Evolutionary conservation across 1,284 basidiomycete genomes (phyloP), one percentile per base, ranked within the genome.

Genomic region (Sanghuangporus weigelae): DNA sequence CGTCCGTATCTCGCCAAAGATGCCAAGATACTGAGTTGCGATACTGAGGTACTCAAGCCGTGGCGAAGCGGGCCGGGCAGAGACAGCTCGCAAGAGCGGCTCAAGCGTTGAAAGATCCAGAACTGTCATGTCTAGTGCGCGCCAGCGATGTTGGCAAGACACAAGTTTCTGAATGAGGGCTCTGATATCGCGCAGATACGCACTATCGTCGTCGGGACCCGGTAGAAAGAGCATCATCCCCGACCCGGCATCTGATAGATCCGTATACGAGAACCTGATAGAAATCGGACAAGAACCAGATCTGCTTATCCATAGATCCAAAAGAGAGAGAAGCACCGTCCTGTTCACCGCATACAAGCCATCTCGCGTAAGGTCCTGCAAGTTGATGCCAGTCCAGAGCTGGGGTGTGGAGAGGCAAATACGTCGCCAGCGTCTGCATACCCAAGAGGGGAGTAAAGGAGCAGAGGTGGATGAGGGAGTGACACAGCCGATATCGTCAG

Each of bases 401-500:
- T 59, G 42, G 21, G 62, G 62, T 16, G 55, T 58, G 31, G 55
- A 38, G 16, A 63, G 46, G 39, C 42, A 48, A 1, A 63, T 38
- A 2, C 39, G 8, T 8, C 57, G 57, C 62, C 62, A 63, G 40
- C 35, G 55, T 21, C 49, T 39, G 40, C 62, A 63, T 10, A 63
- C 56, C 46, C 49, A 36, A 42, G 61, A 38, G 31, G 57, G 61
- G 19, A 49, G 14, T 31, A 62, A 50, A 62, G 61, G 61, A 23
- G 61, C 61, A 39, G 35, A 21, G 12, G 31, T 12, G 4, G 40
- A 46, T 36, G 61, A 62, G 23, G 61, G 61, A 8, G 21, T 42
- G 21, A 40, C 26, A 19, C 59, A 60, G 49, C 59, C 59, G 59
- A 60, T 53, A 31, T 60, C 59, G 49, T 60, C 59, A 54, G 59